Evolutionary conservation across 352 stramenopile genomes (phyloP), one percentile per base, ranked within the genome.

Genomic region (Peronosclerospora sorghi): DNA sequence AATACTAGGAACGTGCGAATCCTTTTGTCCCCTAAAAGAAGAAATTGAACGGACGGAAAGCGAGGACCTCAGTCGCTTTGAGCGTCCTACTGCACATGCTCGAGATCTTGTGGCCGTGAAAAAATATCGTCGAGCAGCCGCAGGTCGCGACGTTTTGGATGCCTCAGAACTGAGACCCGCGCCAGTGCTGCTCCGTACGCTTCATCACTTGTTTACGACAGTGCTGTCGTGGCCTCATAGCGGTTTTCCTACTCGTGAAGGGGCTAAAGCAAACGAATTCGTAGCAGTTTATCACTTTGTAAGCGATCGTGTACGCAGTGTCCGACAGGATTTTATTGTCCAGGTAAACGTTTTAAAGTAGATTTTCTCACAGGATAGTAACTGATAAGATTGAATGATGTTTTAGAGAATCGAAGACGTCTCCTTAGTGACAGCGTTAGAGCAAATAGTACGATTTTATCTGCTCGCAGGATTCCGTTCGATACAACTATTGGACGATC

Each of bases 301-400:
- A 1, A 74, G 58, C 34, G 75, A 87, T 51, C 68, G 75, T n/a
- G 24, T 85, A 18, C 75, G 75, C 9, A 79, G 70, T 26, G 64
- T 87, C 9, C 70, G 75, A 27, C 72, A 87, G 41, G 75, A 87
- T 56, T 78, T 83, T 35, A 79, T 65, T 4, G 44, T 87, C 4
- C 74, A 86, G 65, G 70, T 80, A 54, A 6, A 36, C 15, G n/a
- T n/a, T 7, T 14, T 41, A 10, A 39, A 18, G 17, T 23, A 0
- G 29, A 13, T 35, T 35, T 8, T 20, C 9, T 20, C 18, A 15
- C 13, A 35, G 13, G 17, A 35, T 34, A 34, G 13, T 15, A 34
- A 4, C 28, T 34, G 28, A 17, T 18, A 19, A 19, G 15, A 7
- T 19, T 35, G 17, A 23, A 34, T 14, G 41, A 13, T 46, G 41